A percentile compares a stretch with the other conserved stretches of the same genome.
phyloP scores from a whole-genome alignment of 192 early-diverging fungal species.

The Mortierella alpina region DNA sequence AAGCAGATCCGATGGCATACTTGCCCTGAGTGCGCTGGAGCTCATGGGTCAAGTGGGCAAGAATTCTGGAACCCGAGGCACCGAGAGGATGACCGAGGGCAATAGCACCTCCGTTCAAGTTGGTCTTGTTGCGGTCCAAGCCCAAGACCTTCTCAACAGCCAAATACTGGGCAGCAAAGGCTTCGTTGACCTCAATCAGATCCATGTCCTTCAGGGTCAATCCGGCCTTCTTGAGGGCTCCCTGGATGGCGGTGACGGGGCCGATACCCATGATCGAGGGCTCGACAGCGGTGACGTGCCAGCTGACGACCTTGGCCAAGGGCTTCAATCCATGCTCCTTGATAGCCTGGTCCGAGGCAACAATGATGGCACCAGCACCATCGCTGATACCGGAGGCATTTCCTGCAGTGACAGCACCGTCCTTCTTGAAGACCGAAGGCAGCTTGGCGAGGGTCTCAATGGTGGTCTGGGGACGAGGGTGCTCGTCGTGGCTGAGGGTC shows the following conservation, averaged over 20 bases:
- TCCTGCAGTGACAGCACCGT: conserved; percentile 92
- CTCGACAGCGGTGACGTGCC: conserved; percentile 88
- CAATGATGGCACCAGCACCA: conserved; percentile 88
- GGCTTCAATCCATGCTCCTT: conserved; percentile 84
- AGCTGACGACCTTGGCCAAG: conserved; percentile 87
- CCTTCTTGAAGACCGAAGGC: conserved; percentile 88
- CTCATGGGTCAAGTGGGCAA: conserved; percentile 87
- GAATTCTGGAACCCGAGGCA: conserved; percentile 95
- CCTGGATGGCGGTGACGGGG: conserved; percentile 90
- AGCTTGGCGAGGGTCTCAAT: conserved; percentile 84
- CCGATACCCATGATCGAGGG: conserved; percentile 98
- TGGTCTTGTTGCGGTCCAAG: conserved; percentile 80
- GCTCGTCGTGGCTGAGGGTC: conserved; percentile 83
- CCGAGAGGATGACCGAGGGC: conserved; percentile 95
- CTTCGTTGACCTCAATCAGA: conserved; percentile 97
- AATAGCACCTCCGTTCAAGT: conserved; percentile 93
- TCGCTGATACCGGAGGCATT: conserved; percentile 97
- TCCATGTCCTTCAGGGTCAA: conserved; percentile 87
- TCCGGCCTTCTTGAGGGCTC: conserved; percentile 84
- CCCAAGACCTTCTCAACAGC: conserved; percentile 91
- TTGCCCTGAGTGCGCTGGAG: conserved; percentile 83
- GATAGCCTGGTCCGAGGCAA: conserved; percentile 88
- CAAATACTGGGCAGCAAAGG: conserved; percentile 94
- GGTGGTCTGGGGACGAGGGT: conserved; percentile 88
- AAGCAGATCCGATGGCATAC: conserved; percentile 94